Conservation (phyloP, 306 rosid genomes). For the Pterocarpus macrocarpus region DNA sequence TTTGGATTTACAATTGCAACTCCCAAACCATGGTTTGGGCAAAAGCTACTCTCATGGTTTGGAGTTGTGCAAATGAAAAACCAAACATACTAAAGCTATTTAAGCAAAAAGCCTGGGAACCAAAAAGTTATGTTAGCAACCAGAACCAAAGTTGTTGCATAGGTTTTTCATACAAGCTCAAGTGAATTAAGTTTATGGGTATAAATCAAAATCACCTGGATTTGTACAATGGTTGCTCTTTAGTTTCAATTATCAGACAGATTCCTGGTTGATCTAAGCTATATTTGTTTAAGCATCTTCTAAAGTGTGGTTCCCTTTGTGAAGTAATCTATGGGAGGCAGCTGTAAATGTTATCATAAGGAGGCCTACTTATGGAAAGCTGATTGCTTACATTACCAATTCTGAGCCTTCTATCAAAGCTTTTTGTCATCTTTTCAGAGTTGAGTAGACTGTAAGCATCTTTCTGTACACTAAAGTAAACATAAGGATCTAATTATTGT, state of each 20-base stretch:
- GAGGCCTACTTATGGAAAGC: slow-evolving; percentile 10
- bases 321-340: slow-evolving; percentile 6
- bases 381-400: not conserved
- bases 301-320: slow-evolving; percentile 6
- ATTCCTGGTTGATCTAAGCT: slow-evolving; percentile 4
- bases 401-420: slow-evolving; percentile 21
- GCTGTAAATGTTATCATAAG: slow-evolving; percentile 16
- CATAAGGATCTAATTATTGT: slow-evolving; percentile 36
- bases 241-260: not conserved
- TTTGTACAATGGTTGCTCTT: not conserved
- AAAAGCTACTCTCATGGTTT: no score
- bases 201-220: not conserved
- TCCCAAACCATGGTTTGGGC: no score
- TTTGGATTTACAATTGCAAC: no score
- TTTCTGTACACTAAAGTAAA: slow-evolving; percentile 16
- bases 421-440: slow-evolving; percentile 21
- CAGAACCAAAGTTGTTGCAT: not conserved
- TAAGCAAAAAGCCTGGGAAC: not conserved
- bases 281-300: slow-evolving; percentile 6
- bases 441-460: slow-evolving; percentile 13
- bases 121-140: not conserved
- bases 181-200: not conserved
- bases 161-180: slow-evolving; percentile 7
- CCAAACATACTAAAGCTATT: no score
- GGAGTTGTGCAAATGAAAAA: no score